A percentile compares a stretch with the other conserved stretches of the same genome.
phyloP scores from a whole-genome alignment of 75 land plant species.

The Pinus tabuliformis region DNA sequence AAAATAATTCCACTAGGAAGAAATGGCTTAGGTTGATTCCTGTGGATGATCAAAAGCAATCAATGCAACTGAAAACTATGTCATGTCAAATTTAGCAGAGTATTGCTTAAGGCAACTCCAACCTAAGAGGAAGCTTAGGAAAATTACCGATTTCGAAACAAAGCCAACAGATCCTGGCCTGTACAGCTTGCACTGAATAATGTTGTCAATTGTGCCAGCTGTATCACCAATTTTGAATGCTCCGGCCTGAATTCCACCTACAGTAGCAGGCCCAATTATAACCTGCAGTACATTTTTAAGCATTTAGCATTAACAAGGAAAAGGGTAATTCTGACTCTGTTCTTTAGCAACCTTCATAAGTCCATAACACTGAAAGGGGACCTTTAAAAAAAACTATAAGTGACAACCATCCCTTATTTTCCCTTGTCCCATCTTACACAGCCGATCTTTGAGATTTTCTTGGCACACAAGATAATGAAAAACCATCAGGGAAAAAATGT shows the following conservation, averaged over 20 bases:
- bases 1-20: not conserved
- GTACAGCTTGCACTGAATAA: conserved; percentile 92
- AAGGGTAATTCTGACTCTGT: not conserved
- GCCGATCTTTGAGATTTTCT: not conserved
- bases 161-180: conserved; percentile 99
- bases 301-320: not conserved
- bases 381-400: not conserved
- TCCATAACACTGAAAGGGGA: not conserved
- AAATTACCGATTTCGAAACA: conserved; percentile 93
- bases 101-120: not conserved
- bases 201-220: conserved; percentile 96
- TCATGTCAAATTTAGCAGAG: not conserved
- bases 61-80: not conserved
- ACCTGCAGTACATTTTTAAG: conserved; percentile 45
- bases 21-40: not conserved
- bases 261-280: conserved; percentile 98
- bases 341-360: not conserved
- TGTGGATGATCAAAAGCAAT: no score
- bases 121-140: conserved; percentile 24
- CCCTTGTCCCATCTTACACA: not conserved
- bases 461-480: not conserved
- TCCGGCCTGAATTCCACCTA: conserved; percentile 98
- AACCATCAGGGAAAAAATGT: not conserved
- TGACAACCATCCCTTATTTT: not conserved
- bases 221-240: conserved; percentile 99